phyloP scores from a whole-genome alignment of 2,329 filamentous ascomycete species.

The Phaeosphaeria sp. region DNA sequence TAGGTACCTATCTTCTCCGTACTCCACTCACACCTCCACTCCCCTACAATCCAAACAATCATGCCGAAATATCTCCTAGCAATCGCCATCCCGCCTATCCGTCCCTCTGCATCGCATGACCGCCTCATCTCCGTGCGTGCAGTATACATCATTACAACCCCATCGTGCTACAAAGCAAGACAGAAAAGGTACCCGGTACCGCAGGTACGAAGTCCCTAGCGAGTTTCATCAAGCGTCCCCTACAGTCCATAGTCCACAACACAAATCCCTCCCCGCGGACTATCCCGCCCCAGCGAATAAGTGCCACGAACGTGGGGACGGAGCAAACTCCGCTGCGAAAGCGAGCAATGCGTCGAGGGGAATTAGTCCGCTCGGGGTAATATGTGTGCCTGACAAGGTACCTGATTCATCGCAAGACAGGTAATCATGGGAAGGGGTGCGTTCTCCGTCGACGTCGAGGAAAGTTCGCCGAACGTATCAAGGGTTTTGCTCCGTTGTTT shows the following conservation, averaged over 20 bases:
- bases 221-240: background rate
- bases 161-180: background rate
- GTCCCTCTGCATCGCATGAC: too few species aligned
- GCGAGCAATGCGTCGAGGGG: background rate
- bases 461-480: background rate
- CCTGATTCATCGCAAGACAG: background rate
- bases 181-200: background rate
- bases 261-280: background rate
- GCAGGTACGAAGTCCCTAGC: background rate
- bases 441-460: too few species aligned
- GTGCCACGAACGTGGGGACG: background rate
- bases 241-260: background rate
- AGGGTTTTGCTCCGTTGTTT: background rate
- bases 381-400: background rate
- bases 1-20: background rate
- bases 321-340: background rate
- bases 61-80: background rate
- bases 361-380: background rate
- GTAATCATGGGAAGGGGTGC: too few species aligned
- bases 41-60: background rate
- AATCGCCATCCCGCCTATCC: background rate
- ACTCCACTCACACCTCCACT: background rate
- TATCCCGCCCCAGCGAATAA: background rate
- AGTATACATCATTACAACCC: background rate
- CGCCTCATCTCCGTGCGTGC: background rate